Evolutionary conservation across 768 basidiomycete genomes (phyloP), one percentile per base, ranked within the genome.

Genomic region (Trametes cinnabarina): DNA sequence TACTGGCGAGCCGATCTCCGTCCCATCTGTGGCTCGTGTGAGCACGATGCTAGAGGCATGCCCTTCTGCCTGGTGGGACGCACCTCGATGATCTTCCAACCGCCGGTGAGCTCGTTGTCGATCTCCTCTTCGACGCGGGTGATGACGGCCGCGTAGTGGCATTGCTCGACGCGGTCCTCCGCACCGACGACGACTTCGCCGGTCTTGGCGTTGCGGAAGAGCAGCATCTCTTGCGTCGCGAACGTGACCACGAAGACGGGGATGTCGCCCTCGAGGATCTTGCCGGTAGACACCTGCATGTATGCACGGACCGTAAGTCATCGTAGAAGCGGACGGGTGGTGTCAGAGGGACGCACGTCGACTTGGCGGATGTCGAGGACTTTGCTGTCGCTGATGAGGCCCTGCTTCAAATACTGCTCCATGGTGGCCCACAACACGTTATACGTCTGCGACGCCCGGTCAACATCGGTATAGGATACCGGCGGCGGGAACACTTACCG

Each of bases 381-480:
- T 68, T 92, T 93, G 72, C 91, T 94, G 68, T 95, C 93, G 63
- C 91, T 92, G 63, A 96, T 77, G 23, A 98, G 81, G 2, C 96
- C 94, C 68, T 96, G 94, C 35, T 83, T 81, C 47, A 95, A 82
- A 70, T 94, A 98, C 65, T 91, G 88, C 64, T 95, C 94, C 85
- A 99, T 92, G 7, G 94, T 96, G 7, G 96, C 96, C 90, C 95
- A 96, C 4, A 98, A 80, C n/a, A 98, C 93, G 64, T 96, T 97
- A 70, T 94, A 98, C 6, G 95, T 95, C 94, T 96, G 59, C 0
- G 22, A 26, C 30, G 17, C 19, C 17, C n/a, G 3, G 32, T 10
- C 9, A 14, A 8, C 22, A 19, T 10, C 26, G 19, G 0, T 28
- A 50, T 10, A 28, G 34, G 8, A 32, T 22, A 25, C 5, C 34